Base-by-base conservation (phyloP, 2,329 filamentous ascomycete species). In the Helminthosporium solani region DNA sequence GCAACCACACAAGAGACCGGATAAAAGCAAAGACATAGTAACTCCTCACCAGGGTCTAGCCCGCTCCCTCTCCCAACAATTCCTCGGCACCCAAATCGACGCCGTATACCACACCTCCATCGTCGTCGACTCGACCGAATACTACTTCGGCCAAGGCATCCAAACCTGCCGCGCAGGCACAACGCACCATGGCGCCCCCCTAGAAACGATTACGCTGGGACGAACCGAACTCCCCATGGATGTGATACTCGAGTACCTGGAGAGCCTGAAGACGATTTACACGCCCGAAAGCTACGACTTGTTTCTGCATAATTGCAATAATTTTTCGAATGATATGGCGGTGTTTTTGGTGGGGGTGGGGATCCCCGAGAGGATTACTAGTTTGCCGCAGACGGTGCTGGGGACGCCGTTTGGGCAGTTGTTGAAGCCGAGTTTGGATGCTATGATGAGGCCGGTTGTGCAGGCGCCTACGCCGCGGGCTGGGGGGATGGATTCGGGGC, bases 41-140 rank as follows among this genome's bases (percentile, higher is more conserved):
- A 33, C n/a, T 62, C 38, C 18, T 23, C 33, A 34, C 48, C 18
- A 81, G 78, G 79, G 79, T 57, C 73, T 83, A 54, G 80, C 80
- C 41, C 72, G 79, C 21, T 54, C 56, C 27, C 80, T 83, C 66
- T 84, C 80, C 11, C 67, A 66, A 40, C 73, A 79, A 38, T 74
- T 87, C 36, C 78, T 86, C 3, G 85, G 85, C 1, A 80, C 78
- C 1, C 83, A 86, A 42, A 88, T 96, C 40, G 92, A 97, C 69
- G 94, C 94, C 43, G 83, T 99, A 42, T 97, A 97, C 59, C 94
- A 99, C 69, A 97, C 94, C 0, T 89, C 91, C 0, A 84, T 99
- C 43, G 86, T 96, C 33, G 77, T 97, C 31, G 81, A 84, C 42
- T 85, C 85, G n/a, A 80, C 86, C 40, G 94, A 99, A 71, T 96